Evolutionary conservation across 352 stramenopile species (phyloP), one percentile per base, ranked within the genome.

Genomic region (Globisporangium alternatum): DNA sequence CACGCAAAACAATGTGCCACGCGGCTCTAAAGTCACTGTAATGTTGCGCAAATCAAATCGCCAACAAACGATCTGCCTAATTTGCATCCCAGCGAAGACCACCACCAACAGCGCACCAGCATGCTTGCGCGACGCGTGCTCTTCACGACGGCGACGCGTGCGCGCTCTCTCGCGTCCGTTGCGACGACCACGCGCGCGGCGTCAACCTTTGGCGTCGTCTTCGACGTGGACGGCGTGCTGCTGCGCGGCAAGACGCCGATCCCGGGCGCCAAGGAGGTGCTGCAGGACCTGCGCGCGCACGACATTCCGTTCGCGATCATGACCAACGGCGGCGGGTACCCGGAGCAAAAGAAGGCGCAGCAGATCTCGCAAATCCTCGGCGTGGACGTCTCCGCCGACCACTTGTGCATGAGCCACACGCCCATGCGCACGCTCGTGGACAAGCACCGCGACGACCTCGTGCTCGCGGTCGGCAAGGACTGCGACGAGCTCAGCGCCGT

Each of bases 261-360:
- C 41, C 81, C 84, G 0, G 86, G 86, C 5, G 86, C 86, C 3
- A 73, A 66, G 4, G 72, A 89, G 19, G 84, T 93, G 55, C 69
- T 95, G n/a, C 60, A 87, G 44, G 80, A 90, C 37, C 73, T 95
- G 43, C 53, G 83, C 43, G 69, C 74, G 41, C 74, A 76, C 44
- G 63, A 83, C 44, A 85, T 85, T 52, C 86, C 86, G 65, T 92
- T 84, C 56, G 82, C 83, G 45, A 91, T 95, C 69, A 93, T 95
- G 86, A 95, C 86, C 52, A 95, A 95, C 56, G 86, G 84, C 54
- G 86, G 86, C 43, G 86, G 86, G n/a, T 91, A 91, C 70, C 68
- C 72, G 2, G 86, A 95, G 63, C 67, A 74, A n/a, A 90, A 80
- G 60, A 95, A 93, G 65, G 83, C 86, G 41, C 61, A 64, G 33